phyloP scores from a whole-genome alignment of 106 monocot species.

The Hemerocallis citrina region DNA sequence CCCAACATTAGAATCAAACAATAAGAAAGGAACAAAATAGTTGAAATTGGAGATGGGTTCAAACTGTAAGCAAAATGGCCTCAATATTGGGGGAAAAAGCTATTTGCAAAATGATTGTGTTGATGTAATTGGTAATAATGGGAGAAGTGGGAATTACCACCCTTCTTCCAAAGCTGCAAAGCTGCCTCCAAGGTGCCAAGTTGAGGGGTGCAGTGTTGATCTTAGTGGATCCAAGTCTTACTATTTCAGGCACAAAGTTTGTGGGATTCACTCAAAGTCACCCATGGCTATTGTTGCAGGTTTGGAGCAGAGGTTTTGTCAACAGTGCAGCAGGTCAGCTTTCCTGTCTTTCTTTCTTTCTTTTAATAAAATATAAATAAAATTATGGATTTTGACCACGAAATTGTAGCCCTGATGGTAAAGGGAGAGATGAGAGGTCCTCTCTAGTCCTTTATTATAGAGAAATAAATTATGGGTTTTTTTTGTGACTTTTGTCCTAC shows the following conservation, averaged over 20 bases:
- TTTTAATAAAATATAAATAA: no score
- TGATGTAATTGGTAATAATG: not conserved
- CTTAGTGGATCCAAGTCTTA: constrained; percentile 9
- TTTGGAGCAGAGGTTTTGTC: constrained; percentile 17
- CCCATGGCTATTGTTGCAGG: constrained; percentile 19
- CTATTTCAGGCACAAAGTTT: constrained; percentile 9
- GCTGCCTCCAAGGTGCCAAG: constrained; percentile 16
- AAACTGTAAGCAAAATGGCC: no score
- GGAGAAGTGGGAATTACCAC: not conserved
- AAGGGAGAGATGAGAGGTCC: no score
- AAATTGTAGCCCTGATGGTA: no score
- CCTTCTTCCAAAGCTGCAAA: constrained; percentile 9
- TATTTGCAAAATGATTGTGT: not conserved
- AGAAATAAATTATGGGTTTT: no score
- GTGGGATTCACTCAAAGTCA: constrained; percentile 19
- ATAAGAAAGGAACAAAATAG: no score
- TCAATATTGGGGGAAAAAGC: not conserved
- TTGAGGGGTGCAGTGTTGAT: constrained; percentile 27
- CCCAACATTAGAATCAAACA: no score
- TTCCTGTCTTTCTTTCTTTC: no score
- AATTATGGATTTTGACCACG: no score
- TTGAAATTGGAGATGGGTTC: no score
- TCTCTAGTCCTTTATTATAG: no score
- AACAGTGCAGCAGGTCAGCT: constrained; percentile 13
- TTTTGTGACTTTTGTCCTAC: no score